Conservation (phyloP, 495 filamentous ascomycete species). For the Hyaloscypha finlandica region DNA sequence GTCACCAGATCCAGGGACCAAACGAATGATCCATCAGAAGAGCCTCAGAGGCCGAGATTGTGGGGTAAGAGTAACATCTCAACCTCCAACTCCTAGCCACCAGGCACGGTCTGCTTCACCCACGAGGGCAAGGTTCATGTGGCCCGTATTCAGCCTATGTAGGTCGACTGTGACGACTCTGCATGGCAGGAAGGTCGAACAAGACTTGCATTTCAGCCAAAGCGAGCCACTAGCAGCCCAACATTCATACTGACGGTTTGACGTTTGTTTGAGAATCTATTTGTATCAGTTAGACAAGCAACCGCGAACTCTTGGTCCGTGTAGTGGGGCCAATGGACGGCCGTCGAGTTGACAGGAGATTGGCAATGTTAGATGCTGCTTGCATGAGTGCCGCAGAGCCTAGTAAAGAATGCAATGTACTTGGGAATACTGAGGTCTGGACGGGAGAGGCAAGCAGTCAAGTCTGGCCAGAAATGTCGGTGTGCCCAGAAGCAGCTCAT, state of each 20-base stretch:
- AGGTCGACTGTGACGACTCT: neutral
- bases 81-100: neutral
- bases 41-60: constrained; percentile 3
- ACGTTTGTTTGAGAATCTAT: constrained; percentile 23
- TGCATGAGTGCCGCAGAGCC: neutral
- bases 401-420: neutral
- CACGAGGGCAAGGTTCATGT: constrained; percentile 1
- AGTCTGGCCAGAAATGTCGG: neutral
- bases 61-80: neutral
- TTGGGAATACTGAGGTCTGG: neutral
- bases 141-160: constrained; percentile 1
- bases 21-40: neutral
- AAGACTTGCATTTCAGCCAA: neutral
- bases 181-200: constrained; percentile 3
- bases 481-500: neutral
- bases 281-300: neutral
- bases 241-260: constrained; percentile 13
- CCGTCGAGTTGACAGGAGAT: neutral
- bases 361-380: neutral
- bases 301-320: constrained; percentile 22
- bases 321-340: constrained; percentile 5
- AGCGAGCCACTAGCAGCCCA: constrained; percentile 2
- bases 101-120: constrained; percentile 6
- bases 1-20: neutral
- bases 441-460: neutral